phyloP scores from a whole-genome alignment of 2,329 filamentous ascomycete species.

The Exophiala sp. region DNA sequence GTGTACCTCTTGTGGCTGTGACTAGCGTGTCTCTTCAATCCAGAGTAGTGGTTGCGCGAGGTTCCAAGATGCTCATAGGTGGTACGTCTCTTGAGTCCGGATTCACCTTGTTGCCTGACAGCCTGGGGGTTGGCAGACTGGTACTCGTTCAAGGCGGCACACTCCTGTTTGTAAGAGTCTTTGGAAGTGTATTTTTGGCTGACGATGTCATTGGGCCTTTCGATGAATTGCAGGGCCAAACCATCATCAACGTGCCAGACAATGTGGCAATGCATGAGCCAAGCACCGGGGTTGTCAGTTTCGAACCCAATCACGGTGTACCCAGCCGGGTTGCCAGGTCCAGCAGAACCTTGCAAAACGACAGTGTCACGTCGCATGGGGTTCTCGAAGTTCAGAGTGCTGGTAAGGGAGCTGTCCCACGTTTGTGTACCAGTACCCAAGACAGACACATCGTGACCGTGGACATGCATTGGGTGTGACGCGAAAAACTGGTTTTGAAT shows the following conservation, averaged over 20 bases:
- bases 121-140: slow-evolving; percentile 8
- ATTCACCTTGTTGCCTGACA: slow-evolving; percentile 13
- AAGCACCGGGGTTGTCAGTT: slow-evolving; percentile 52
- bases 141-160: slow-evolving; percentile 14
- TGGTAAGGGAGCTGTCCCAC: slow-evolving; percentile 49
- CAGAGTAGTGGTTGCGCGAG: slow-evolving; percentile 1
- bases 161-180: slow-evolving; percentile 21
- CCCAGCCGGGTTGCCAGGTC: slow-evolving; percentile 33
- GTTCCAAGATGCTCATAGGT: slow-evolving; percentile 8
- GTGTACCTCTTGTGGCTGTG: slow-evolving; percentile 16
- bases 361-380: slow-evolving; percentile 67
- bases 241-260: slow-evolving; percentile 71
- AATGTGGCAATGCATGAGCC: slow-evolving; percentile 77
- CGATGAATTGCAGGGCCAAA: slow-evolving; percentile 50
- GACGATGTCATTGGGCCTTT: slow-evolving; percentile 23
- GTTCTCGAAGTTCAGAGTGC: slow-evolving; percentile 55
- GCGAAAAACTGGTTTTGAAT: slow-evolving; percentile 30
- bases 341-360: slow-evolving; percentile 20
- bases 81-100: slow-evolving; percentile 18
- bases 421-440: slow-evolving; percentile 49
- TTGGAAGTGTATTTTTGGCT: slow-evolving; percentile 14
- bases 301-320: slow-evolving; percentile 60
- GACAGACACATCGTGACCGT: slow-evolving; percentile 67
- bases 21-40: slow-evolving; percentile 12
- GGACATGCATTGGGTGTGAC: slow-evolving; percentile 64